Base-by-base conservation (phyloP, 805 yeast species). In the Torulaspora maleeae region DNA sequence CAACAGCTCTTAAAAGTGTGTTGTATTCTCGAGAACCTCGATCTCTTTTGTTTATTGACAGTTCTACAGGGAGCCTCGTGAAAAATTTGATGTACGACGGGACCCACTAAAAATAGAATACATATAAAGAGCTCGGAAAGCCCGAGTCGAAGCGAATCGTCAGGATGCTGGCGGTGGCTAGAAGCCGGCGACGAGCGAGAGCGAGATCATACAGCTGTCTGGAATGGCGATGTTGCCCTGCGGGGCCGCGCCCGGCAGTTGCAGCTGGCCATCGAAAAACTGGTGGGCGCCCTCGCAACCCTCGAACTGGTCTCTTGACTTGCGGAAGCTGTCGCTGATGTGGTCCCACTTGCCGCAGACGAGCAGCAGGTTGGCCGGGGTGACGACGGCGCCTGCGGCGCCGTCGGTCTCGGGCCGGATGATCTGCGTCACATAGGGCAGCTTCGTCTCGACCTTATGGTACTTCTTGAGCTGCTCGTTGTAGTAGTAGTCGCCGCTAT, bases 291-390 rank as follows among this genome's bases (percentile, higher is more conserved):
- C 71, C 0, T 70, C 70, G 7, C 83, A 76, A 2, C 76, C 81
- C 43, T 72, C 78, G 37, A 84, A 67, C 44, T 67, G 72, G 13
- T 64, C 65, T 34, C 69, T 66, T 5, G 81, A 88, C 24, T 61
- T 60, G 19, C 70, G 60, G 50, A 86, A 85, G n/a, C 82, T 68
- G 9, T 53, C 54, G 37, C 71, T 70, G 9, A 83, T 61, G 51
- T 83, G 85, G 10, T 63, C 65, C 77, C 83, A 79, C 51, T 78
- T 80, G 3, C 90, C 83, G 38, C 81, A 72, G 1, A 87, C 73
- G 11, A 88, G 54, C 38, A 87, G 67, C 2, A 79, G 56, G 36
- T 63, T 61, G 2, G 56, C 33, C 2, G 54, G 40, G 17, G 25
- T 22, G 25, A 22, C 25, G 25, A 22, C 25, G 41, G n/a, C 16